Base-by-base conservation (phyloP, 2,329 filamentous ascomycete species). In the Teratosphaeria zuluensis region DNA sequence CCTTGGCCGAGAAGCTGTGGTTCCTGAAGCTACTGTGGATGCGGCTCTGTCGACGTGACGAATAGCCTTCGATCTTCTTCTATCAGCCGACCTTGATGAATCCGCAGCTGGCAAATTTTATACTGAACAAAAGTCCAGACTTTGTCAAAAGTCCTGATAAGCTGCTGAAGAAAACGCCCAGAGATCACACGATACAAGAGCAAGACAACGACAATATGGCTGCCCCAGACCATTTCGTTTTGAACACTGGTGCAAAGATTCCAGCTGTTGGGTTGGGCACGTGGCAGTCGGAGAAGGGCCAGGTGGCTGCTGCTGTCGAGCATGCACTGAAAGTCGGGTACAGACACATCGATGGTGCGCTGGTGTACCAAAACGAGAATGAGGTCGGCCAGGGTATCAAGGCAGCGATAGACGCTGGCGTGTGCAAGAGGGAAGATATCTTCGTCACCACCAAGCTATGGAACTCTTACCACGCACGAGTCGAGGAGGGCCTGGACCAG, bases 371-470 rank as follows among this genome's bases (percentile, higher is more conserved):
- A 65, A 92, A 95, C 73, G 90, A 95, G 75, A 81, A 87, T 54
- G 89, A 92, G 73, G 90, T 95, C 16, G 90, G 90, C 63, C 77
- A 85, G 70, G 90, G 88, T 9, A 81, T 95, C 57, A 83, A 84
- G 70, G 85, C 88, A 58, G 89, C 87, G 32, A 84, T 92, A 68
- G 68, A 65, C 48, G 76, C 83, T 4, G 89, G 89, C 28, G 78
- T 82, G 21, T 78, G 82, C 66, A 88, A 86, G 80, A 83, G 90
- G 61, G 83, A 88, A 71, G 88, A 95, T 59, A 76, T 95, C 62
- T 95, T 94, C 75, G 83, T 95, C 60, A 88, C 89, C 57, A 90
- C 86, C 68, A 95, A 95, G 80, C 81, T 92, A 42, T 95, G 90
- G 88, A 87, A 85, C 69, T 90, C 88, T 55, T 92, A 88, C 77